Conservation (phyloP, 768 basidiomycete genomes). For the Boletus rex-veris region DNA sequence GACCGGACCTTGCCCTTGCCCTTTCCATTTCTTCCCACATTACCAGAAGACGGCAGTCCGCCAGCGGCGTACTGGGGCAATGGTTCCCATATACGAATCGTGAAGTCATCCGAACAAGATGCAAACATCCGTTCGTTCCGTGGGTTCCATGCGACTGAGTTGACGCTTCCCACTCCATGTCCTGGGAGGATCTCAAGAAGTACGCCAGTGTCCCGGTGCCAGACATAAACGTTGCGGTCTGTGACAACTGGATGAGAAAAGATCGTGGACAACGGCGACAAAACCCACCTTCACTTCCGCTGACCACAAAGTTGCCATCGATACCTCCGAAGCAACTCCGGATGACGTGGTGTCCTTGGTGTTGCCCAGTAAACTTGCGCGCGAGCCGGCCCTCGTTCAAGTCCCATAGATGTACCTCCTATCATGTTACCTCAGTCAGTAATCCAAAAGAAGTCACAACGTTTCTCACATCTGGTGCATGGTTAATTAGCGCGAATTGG, state of each 20-base stretch:
- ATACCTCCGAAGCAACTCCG: conserved; percentile 92
- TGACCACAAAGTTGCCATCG: conserved; percentile 84
- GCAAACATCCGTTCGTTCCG: conserved; percentile 89
- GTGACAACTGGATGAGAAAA: conserved; percentile 13
- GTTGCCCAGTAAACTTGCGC: conserved; percentile 83
- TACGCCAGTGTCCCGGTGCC: conserved; percentile 83
- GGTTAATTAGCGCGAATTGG: conserved; percentile 81
- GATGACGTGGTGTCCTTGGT: conserved; percentile 80
- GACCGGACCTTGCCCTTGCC: conserved; percentile 64
- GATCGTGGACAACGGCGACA: neutral
- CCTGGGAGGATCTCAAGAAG: conserved; percentile 87
- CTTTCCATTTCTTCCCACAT: conserved; percentile 42
- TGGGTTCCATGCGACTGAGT: conserved; percentile 96
- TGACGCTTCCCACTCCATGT: conserved; percentile 87
- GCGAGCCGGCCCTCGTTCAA: conserved; percentile 64
- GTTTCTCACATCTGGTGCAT: conserved; percentile 74
- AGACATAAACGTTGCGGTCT: conserved; percentile 95
- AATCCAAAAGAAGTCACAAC: neutral
- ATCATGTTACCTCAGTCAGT: conserved; percentile 10
- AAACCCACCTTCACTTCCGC: conserved; percentile 87
- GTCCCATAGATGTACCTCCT: conserved; percentile 93
- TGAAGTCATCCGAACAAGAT: conserved; percentile 90
- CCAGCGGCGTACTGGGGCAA: conserved; percentile 21
- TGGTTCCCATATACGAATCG: conserved; percentile 86
- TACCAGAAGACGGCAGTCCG: conserved; percentile 17